Base-by-base conservation (phyloP, 2,329 filamentous ascomycete genomes). In the Exophiala sp. region DNA sequence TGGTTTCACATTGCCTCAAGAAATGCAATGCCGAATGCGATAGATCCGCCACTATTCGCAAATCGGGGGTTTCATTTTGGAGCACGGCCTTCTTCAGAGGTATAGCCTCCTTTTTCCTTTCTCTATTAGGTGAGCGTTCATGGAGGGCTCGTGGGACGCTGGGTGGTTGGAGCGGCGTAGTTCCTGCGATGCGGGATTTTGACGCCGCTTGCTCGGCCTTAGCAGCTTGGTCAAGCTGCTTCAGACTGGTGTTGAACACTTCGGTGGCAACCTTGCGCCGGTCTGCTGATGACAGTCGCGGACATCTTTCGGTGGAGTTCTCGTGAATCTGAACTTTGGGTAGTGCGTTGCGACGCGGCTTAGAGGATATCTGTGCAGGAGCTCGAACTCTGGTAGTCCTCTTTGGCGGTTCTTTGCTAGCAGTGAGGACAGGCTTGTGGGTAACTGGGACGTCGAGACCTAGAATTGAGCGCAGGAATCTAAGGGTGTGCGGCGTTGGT, bases 191-290 rank as follows among this genome's bases (percentile, higher is more conserved):
- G 8, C 18, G 18, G 18, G 44, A 24, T 21, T 44, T 50, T 53
- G 35, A 18, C 9, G 44, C 35, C 13, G 30, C 49, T 49, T 55
- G 40, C 34, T 43, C 35, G 30, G 39, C 24, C 40, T 53, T 55
- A 42, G 50, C 51, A 16, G 67, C 65, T 34, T 71, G 69, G 1
- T 68, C 69, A 7, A 74, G 63, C 0, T 66, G 63, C 53, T 70
- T 74, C 10, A 73, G 61, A 1, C 69, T 68, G 13, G 60, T 60
- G 59, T 74, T 74, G 53, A 74, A 73, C 10, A 71, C 64, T 27
- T 73, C 71, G 1, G 71, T 73, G 1, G 71, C 71, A 18, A 73
- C 62, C 3, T 68, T 62, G 1, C 70, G 62, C 46, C 66, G 67
- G 50, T 72, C 66, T 44, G n/a, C 40, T 13, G 27, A 34, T 6